Base-by-base conservation (phyloP, 441 rosid species). In the Pelargonium australe region DNA sequence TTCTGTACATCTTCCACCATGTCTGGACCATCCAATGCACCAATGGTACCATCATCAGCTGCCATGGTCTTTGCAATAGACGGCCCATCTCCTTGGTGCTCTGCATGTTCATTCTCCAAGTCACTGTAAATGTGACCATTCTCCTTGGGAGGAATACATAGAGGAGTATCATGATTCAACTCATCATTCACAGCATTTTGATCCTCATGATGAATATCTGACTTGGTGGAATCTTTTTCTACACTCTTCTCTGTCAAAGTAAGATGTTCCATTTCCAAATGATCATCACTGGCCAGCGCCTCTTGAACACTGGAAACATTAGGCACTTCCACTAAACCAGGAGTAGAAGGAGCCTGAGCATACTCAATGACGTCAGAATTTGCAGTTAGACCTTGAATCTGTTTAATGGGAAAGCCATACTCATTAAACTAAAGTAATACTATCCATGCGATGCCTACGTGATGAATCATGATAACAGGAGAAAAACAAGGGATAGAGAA, bases 311-410 rank as follows among this genome's bases (percentile, higher is more conserved):
- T 80, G 47, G 89, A 83, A 73, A 77, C 66, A 70, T 88, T 87
- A 74, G 89, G 87, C 81, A 83, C 93, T 80, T 86, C 88, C 71
- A 81, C 80, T 75, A 92, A 73, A 72, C 91, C 92, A 74, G 99
- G 98, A 73, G 96, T 90, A 63, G 85, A 83, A 68, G 94, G 97
- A 74, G 97, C 98, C 80, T 90, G 89, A 12, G 95, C 95, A 80
- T 83, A 86, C 77, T 86, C 97, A 5, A 70, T 7, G 62, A 69
- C 72, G 73, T 88, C 94, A 77, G 85, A 78, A 80, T 73, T 69
- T 76, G 78, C 75, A 67, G 66, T 75, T 55, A 63, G 73, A 79
- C 67, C 84, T 72, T 79, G 89, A 73, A 76, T 76, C 97, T 92
- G 86, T 64, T 73, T 60, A 75, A 80, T 76, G 65, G 55, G 63